A percentile compares a stretch with the other conserved stretches of the same genome.
Evolutionary conservation across 208 protist genomes (phyloP).

Genomic region (Acanthamoeba castellanii): DNA sequence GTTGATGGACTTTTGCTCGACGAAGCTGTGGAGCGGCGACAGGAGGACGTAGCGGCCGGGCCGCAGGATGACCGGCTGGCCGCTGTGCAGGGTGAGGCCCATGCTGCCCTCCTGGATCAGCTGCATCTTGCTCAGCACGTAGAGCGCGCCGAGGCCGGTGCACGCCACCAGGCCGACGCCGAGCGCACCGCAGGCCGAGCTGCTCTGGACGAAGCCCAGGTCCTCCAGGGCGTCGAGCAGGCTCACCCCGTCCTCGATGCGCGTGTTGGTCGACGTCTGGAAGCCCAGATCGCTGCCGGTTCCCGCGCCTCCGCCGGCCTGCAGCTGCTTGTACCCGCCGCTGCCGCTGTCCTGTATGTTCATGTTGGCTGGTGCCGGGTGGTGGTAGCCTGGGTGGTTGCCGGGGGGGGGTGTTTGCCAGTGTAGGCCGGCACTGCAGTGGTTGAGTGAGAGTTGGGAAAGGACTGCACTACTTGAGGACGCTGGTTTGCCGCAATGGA

Average conservation of each 20-base stretch:
- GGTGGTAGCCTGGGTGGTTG: too few relatives aligned
- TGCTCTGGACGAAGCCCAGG: slow-evolving; percentile 18
- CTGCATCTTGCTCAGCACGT: not conserved
- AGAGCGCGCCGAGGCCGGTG: not conserved
- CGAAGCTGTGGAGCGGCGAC: slow-evolving; percentile 2
- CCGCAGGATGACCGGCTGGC: not conserved
- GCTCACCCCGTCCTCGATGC: not conserved
- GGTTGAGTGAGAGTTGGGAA: too few relatives aligned
- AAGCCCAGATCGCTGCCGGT: not conserved
- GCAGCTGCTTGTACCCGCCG: too few relatives aligned
- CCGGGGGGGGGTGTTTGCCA: too few relatives aligned
- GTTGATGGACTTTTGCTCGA: slow-evolving; percentile 13
- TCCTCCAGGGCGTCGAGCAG: not conserved
- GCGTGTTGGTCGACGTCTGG: not conserved
- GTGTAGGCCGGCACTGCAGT: too few relatives aligned
- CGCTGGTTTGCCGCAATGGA: too few relatives aligned
- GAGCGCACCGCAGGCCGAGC: not conserved
- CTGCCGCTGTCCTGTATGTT: too few relatives aligned
- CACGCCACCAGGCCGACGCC: not conserved
- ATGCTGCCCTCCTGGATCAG: not conserved
- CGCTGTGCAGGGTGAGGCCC: not conserved
- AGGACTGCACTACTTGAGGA: too few relatives aligned
- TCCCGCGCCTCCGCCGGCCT: too few relatives aligned
- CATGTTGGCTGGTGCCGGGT: too few relatives aligned
- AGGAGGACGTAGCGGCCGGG: slow-evolving; percentile 13